Evolutionary conservation across 495 filamentous ascomycete genomes (phyloP), one percentile per base, ranked within the genome.

Genomic region (Lasiosphaeria hispida): DNA sequence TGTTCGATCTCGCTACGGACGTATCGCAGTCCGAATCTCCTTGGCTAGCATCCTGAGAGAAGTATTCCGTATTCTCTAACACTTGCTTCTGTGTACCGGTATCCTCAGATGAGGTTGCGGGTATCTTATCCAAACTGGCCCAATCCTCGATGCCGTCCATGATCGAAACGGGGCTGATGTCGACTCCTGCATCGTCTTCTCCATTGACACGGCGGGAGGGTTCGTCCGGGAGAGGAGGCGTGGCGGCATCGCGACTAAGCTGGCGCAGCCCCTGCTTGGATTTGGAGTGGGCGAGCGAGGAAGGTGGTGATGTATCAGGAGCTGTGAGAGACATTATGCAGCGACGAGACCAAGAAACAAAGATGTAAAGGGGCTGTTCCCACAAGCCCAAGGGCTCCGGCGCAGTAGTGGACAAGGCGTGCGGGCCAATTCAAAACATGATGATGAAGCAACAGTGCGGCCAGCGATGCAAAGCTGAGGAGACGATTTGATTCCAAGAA

Each of bases 61-160:
- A 45, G 63, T 69, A 38, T 67, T 66, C 48, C 47, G 60, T 54
- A 60, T 61, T 48, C 49, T 61, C 60, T 62, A 58, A 59, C 30
- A 58, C 58, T 34, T 68, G 66, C 47, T 61, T 61, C 50, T 61
- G 59, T 33, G 68, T 51, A 33, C 63, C 62, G 15, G 64, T 67
- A 39, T 71, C 68, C 55, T 67, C 67, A 44, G 72, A 66, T 30
- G 65, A 67, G 61, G 72, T 60, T 39, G 67, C 67, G 41, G 72
- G 60, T 61, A 75, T 72, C 45, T 69, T 75, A 69, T 79, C 76
- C 67, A 77, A 73, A 61, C 68, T 68, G 53, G 68, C 65, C 70
- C 69, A 73, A 10, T 53, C 53, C 30, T 69, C 66, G 23, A 59
- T 51, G 13, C 60, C 55, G 17, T 66, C 63, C 35, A 55, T 51